Base-by-base conservation (phyloP, 192 early-diverging fungal genomes). In the Coemansia sp. region DNA sequence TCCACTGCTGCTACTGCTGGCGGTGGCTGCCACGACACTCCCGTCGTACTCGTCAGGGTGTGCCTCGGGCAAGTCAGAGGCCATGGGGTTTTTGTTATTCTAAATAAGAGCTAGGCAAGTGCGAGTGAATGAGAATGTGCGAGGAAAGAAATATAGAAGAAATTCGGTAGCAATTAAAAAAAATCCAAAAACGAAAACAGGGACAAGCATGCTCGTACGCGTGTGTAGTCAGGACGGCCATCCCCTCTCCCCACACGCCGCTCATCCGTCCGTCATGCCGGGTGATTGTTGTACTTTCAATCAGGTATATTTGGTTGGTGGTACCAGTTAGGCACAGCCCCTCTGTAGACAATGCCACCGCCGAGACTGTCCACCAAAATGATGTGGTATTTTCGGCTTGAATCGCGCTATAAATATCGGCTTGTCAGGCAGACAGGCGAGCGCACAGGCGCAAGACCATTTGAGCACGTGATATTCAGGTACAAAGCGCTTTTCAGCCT, bases 81-180 rank as follows among this genome's bases (percentile, higher is more conserved):
- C 24, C 55, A 58, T 58, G 31, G 24, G 24, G 24, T 24, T 24
- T 24, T 24, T 24, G 55, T 16, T 58, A 36, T 58, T 18, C 31
- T 31, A 57, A 57, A 31, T 5, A 46, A 41, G 44, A 52, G 47
- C 31, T 38, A 41, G 13, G 22, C 11, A 46, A 41, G 44, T 10
- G 69, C 34, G 38, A 20, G 1, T 24, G 24, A 67, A 67, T 67
- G 49, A 33, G 46, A 29, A 34, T 64, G 63, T 27, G 63, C 36
- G 36, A 8, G 36, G 8, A 36, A 44, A 22, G 22, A 64, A 47
- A 50, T 43, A 47, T 33, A 65, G 9, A 46, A 65, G 36, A 36
- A 36, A 36, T 3, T 8, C 7, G 39, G 9, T 57, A 29, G 0
- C 53, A 29, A 43, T 3, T 15, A 15, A 43, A 36, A 36, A 36